Percentiles rank a stretch among this genome's conserved stretches.
Evolutionary conservation across 192 early-diverging fungal genomes (phyloP).

Genomic region (Backusella parvicylindrica): DNA sequence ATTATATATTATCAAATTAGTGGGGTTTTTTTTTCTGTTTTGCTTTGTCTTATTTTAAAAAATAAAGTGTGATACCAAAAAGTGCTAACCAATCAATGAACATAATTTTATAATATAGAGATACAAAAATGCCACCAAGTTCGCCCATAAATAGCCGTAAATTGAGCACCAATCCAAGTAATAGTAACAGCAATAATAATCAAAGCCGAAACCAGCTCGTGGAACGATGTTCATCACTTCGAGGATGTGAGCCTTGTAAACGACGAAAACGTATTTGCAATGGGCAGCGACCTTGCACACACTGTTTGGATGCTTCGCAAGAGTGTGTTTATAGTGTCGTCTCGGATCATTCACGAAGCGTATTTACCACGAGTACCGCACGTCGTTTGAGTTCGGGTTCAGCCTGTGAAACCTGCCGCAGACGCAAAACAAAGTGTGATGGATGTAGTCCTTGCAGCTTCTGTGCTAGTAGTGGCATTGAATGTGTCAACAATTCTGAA

Average conservation of each 20-base stretch:
- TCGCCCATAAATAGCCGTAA: slow-evolving; percentile 18
- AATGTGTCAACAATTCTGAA: slow-evolving; percentile 38
- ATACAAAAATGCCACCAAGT: slow-evolving; percentile 25
- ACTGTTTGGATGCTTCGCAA: slow-evolving; percentile 10
- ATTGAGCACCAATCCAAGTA: slow-evolving; percentile 5
- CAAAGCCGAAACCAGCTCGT: slow-evolving; percentile 24
- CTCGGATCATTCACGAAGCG: slow-evolving; percentile 28
- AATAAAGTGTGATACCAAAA: background rate
- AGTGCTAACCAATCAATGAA: background rate
- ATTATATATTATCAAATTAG: background rate
- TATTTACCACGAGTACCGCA: slow-evolving; percentile 28
- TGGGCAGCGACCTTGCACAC: slow-evolving; percentile 27
- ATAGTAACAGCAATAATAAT: background rate
- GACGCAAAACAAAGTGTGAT: slow-evolving; percentile 42
- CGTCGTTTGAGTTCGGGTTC: slow-evolving; percentile 33
- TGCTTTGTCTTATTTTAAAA: background rate
- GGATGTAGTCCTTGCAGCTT: slow-evolving; percentile 36
- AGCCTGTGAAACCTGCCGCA: slow-evolving; percentile 37
- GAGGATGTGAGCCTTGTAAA: slow-evolving; percentile 33
- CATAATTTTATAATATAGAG: background rate
- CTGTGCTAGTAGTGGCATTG: slow-evolving; percentile 28
- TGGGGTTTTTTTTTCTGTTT: background rate
- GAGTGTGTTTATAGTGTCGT: slow-evolving; percentile 31
- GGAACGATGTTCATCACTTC: slow-evolving; percentile 29
- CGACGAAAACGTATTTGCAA: slow-evolving; percentile 21